These are phyloP conservation scores for Paradendryphiella salina DNA, from an alignment of 2,329 filamentous ascomycete species.

Conservation along the genomic window DNA sequence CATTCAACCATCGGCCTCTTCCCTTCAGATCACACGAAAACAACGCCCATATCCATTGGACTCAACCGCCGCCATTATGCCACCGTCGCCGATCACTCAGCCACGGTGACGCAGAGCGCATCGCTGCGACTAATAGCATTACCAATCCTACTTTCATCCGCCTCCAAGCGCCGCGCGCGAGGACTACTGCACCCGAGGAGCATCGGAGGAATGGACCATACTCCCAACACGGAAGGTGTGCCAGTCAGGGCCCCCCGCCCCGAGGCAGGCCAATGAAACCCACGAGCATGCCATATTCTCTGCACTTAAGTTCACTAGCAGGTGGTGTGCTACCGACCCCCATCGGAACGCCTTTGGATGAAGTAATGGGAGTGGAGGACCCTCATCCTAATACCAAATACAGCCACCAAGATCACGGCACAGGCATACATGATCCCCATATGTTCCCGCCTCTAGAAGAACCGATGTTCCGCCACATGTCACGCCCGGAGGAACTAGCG, in stretches of 20 bases:
- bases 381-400: not conserved
- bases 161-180: constrained; percentile 21
- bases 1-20: constrained; percentile 7
- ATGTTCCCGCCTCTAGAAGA: not conserved
- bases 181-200: constrained; percentile 10
- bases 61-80: constrained; percentile 11
- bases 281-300: constrained; percentile 12
- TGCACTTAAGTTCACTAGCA: constrained; percentile 1
- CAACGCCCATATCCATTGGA: constrained; percentile 3
- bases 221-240: constrained; percentile 6
- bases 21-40: constrained; percentile 13
- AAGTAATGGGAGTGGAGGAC: constrained; percentile 1
- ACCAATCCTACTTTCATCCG: constrained; percentile 31
- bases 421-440: not conserved
- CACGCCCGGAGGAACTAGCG: constrained; percentile 15
- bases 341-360: constrained; percentile 22
- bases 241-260: constrained; percentile 10
- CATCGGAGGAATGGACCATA: constrained; percentile 4
- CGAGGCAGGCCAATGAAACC: constrained; percentile 5
- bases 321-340: constrained; percentile 13
- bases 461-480: constrained; percentile 29
- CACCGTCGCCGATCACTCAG: constrained; percentile 39
- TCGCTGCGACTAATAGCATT: constrained; percentile 5
- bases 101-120: constrained; percentile 24
- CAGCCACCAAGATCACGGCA: not conserved